Percentiles rank a stretch among this genome's conserved stretches.
phyloP scores from a whole-genome alignment of 2,329 filamentous ascomycete species.

The Mycogone perniciosa region DNA sequence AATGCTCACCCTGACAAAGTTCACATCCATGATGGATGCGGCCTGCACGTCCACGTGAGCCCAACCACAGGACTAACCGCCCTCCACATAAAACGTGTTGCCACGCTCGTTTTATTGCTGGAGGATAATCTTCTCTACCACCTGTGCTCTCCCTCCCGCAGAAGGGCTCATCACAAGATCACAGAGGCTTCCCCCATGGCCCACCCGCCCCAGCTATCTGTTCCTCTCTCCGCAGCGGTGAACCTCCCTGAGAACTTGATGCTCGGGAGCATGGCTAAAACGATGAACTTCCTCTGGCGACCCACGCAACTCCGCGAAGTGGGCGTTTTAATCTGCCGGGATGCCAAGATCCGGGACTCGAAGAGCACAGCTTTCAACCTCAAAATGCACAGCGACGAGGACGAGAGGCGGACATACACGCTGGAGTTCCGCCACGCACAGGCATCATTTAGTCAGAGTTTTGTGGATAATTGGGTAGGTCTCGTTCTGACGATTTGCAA shows the following conservation, averaged over 20 bases:
- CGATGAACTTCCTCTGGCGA: conserved; percentile 2
- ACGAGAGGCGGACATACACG: conserved; percentile 4
- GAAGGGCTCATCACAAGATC: neutral
- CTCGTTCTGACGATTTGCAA: conserved; percentile 14
- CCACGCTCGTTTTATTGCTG: conserved; percentile 55
- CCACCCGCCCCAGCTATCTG: neutral
- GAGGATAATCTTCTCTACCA: conserved; percentile 14
- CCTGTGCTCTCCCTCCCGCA: conserved; percentile 4
- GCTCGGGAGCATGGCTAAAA: neutral
- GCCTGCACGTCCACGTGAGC: conserved; percentile 15
- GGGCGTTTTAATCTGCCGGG: neutral
- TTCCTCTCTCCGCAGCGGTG: neutral
- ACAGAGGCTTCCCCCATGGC: neutral
- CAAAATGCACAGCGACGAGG: conserved; percentile 1
- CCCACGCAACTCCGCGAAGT: neutral
- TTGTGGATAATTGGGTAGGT: conserved; percentile 12
- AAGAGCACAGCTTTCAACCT: conserved; percentile 1
- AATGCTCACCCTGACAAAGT: neutral
- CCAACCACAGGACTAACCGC: conserved; percentile 33
- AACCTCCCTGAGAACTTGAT: conserved; percentile 6
- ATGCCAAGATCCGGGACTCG: neutral
- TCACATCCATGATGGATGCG: conserved; percentile 8
- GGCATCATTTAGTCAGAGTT: conserved; percentile 9
- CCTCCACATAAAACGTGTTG: conserved; percentile 71
- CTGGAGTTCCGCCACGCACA: conserved; percentile 17